These are phyloP conservation scores for Amylostereum areolatum DNA, from an alignment of 1,284 basidiomycete genomes.

Conservation along the genomic window DNA sequence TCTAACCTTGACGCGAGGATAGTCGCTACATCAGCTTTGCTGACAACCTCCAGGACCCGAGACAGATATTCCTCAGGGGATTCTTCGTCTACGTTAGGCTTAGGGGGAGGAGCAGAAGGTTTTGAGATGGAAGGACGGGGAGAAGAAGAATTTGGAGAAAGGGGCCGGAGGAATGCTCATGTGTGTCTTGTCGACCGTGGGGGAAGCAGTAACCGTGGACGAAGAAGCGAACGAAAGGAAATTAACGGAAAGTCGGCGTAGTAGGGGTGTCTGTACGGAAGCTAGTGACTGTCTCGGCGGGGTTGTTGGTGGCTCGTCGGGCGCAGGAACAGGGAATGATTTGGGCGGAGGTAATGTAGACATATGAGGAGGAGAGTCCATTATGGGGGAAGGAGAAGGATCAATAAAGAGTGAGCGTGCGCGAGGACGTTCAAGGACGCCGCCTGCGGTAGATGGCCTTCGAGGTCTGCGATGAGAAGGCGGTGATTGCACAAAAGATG, in stretches of 20 bases:
- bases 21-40: conserved; percentile 71
- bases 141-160: conserved; percentile 31
- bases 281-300: conserved; percentile 42
- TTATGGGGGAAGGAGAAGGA: conserved; percentile 4
- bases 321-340: conserved; percentile 7
- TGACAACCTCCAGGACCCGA: conserved; percentile 57
- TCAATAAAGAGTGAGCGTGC: conserved; percentile 10
- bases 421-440: conserved; percentile 16
- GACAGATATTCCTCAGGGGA: conserved; percentile 64
- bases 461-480: conserved; percentile 7
- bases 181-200: conserved; percentile 8
- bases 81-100: conserved; percentile 53
- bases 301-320: conserved; percentile 12
- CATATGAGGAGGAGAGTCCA: conserved; percentile 5
- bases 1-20: conserved; percentile 77
- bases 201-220: conserved; percentile 15
- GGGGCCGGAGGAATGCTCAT: conserved; percentile 22
- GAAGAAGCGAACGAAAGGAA: conserved; percentile 47
- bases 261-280: conserved; percentile 63
- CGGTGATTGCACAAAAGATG: conserved; percentile 4
- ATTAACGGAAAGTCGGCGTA: conserved; percentile 67
- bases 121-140: conserved; percentile 42
- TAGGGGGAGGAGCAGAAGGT: conserved; percentile 39
- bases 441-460: conserved; percentile 25
- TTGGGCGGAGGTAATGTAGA: conserved; percentile 8